Evolutionary conservation across 345 rosid species (phyloP).

Genomic region (Eucalyptus sp.): DNA sequence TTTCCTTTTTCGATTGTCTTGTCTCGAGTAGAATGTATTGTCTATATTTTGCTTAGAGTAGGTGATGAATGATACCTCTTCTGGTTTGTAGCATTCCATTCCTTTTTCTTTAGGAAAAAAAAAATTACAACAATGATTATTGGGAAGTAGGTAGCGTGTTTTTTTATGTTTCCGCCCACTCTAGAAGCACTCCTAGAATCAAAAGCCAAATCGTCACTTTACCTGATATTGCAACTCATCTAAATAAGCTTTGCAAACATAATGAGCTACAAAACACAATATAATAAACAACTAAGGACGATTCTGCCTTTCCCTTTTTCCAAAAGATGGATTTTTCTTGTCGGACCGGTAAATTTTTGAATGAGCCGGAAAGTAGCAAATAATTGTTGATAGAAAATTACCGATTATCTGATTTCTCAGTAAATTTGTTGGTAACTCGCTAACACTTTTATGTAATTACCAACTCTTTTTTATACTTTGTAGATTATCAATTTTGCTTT

Average conservation of each 20-base stretch:
- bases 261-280: neutral
- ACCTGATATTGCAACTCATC: neutral
- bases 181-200: neutral
- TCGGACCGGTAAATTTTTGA: neutral
- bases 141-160: neutral
- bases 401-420: neutral
- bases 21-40: neutral
- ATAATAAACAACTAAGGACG: neutral
- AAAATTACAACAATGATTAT: neutral
- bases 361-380: neutral
- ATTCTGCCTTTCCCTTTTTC: neutral
- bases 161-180: neutral
- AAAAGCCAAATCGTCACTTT: neutral
- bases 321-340: neutral
- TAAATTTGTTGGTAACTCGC: neutral
- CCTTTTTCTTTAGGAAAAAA: neutral
- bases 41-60: neutral
- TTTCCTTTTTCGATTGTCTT: neutral
- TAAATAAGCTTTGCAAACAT: neutral
- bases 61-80: neutral
- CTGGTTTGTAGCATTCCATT: neutral
- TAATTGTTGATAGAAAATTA: neutral
- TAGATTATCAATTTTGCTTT: no score
- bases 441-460: neutral
- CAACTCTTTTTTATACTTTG: neutral